phyloP scores from a whole-genome alignment of 1,284 basidiomycete species.

The Sphaerobolus stellatus region DNA sequence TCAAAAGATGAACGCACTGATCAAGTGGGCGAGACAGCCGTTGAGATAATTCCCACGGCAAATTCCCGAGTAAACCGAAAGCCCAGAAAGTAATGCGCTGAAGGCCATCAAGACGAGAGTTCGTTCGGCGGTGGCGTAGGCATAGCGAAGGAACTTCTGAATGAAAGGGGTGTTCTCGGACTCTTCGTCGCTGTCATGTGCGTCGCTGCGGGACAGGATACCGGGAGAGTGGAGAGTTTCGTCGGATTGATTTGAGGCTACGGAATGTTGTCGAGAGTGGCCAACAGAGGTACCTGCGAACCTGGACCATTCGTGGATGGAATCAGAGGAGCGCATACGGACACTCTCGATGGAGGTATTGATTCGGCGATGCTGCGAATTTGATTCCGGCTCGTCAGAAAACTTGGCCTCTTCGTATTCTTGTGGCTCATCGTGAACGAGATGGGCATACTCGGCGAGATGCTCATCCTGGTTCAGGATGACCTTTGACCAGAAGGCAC shows the following conservation, averaged over 20 bases:
- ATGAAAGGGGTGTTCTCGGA: conserved; percentile 30
- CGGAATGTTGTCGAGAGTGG: conserved; percentile 36
- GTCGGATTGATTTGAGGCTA: conserved; percentile 52
- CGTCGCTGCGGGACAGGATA: conserved; percentile 20
- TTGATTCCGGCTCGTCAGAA: conserved; percentile 14
- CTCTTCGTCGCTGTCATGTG: conserved; percentile 5
- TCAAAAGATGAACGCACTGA: conserved; percentile 60
- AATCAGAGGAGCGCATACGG: conserved; percentile 20
- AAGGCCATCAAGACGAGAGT: conserved; percentile 69
- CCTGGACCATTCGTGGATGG: conserved; percentile 52
- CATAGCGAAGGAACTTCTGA: conserved; percentile 43
- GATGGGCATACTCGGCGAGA: conserved; percentile 45
- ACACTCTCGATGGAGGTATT: conserved; percentile 26
- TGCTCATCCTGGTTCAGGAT: conserved; percentile 46
- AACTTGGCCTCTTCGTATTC: conserved; percentile 35
- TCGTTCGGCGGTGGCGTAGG: conserved; percentile 60
- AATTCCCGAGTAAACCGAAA: conserved; percentile 79
- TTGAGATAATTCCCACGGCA: conserved; percentile 77
- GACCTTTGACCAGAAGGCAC: conserved; percentile 54
- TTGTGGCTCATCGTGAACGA: conserved; percentile 56
- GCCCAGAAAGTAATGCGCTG: conserved; percentile 62
- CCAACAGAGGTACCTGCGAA: conserved; percentile 17
- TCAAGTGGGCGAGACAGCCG: conserved; percentile 87
- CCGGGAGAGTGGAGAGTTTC: conserved; percentile 58
- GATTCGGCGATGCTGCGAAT: conserved; percentile 21